Conservation (phyloP, 805 yeast genomes). For the Candida golubevii region DNA sequence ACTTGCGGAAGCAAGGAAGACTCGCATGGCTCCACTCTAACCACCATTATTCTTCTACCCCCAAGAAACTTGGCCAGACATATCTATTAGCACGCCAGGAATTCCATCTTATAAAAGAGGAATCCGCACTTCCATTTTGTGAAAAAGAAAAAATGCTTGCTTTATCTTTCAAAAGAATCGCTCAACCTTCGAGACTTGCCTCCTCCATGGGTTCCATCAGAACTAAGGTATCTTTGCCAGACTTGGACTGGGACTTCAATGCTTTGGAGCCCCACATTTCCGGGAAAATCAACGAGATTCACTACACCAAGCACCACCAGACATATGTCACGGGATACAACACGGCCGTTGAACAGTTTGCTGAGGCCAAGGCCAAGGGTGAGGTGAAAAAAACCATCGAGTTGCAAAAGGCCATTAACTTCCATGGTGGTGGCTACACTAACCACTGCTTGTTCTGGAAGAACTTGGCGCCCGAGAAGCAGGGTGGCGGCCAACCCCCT, state of each 20-base stretch:
- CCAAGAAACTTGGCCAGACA: background rate
- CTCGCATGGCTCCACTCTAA: background rate
- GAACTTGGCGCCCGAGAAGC: constrained; percentile 41
- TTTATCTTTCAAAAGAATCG: constrained; percentile 12
- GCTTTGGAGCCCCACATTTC: constrained; percentile 48
- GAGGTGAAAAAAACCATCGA: constrained; percentile 40
- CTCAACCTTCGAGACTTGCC: constrained; percentile 13
- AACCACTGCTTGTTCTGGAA: constrained; percentile 50
- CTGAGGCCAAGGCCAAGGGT: constrained; percentile 32
- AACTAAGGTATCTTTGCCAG: constrained; percentile 33
- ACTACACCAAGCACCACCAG: constrained; percentile 49
- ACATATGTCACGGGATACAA: constrained; percentile 46
- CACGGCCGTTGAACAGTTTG: constrained; percentile 39
- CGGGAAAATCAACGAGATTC: constrained; percentile 44
- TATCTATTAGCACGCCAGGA: no score
- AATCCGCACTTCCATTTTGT: no score
- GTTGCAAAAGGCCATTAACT: constrained; percentile 43
- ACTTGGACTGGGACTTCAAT: constrained; percentile 43
- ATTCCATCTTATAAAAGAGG: no score
- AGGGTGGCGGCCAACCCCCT: constrained; percentile 36
- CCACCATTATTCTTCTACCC: background rate
- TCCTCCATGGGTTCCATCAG: constrained; percentile 17
- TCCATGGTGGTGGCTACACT: constrained; percentile 50
- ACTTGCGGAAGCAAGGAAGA: no score
- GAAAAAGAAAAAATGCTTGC: constrained; percentile 12